Percentiles rank a stretch among this genome's conserved stretches.
These are phyloP conservation scores for Ascochyta clinopodiicola DNA, from an alignment of 2,329 filamentous ascomycete genomes.

Conservation along the genomic window DNA sequence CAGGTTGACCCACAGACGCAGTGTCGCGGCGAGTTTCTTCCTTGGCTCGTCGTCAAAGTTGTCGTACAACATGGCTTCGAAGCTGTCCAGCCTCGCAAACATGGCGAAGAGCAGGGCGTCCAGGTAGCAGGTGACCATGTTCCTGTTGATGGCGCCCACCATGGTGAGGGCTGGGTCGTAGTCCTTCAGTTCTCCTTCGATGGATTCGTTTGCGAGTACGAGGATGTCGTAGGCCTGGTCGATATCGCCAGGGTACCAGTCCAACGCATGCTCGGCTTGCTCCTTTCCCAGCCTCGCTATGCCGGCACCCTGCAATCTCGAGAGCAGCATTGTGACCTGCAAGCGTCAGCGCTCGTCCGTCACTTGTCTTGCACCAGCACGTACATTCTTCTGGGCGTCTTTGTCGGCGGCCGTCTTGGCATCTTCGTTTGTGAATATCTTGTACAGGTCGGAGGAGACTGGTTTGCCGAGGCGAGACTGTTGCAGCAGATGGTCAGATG, in stretches of 20 bases:
- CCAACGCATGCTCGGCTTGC: slow-evolving; percentile 69
- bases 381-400: slow-evolving; percentile 61
- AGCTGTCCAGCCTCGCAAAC: slow-evolving; percentile 89
- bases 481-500: slow-evolving; percentile 36
- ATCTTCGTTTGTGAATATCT: slow-evolving; percentile 69
- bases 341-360: slow-evolving; percentile 12
- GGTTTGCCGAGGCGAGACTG: slow-evolving; percentile 34
- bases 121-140: slow-evolving; percentile 90
- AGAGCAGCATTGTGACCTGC: slow-evolving; percentile 60
- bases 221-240: slow-evolving; percentile 80
- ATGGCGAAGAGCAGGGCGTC: slow-evolving; percentile 93
- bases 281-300: slow-evolving; percentile 64
- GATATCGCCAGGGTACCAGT: slow-evolving; percentile 71
- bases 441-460: slow-evolving; percentile 60
- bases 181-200: slow-evolving; percentile 76
- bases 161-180: slow-evolving; percentile 76
- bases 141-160: slow-evolving; percentile 84
- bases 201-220: slow-evolving; percentile 78
- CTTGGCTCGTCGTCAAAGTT: slow-evolving; percentile 75
- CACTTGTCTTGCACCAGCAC: not conserved
- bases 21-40: slow-evolving; percentile 74
- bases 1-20: slow-evolving; percentile 94
- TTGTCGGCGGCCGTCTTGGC: slow-evolving; percentile 58
- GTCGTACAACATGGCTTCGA: slow-evolving; percentile 89
- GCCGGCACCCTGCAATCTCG: slow-evolving; percentile 60